Conservation (phyloP, 2,329 filamentous ascomycete species). For the Ceratocystis colombiana region DNA sequence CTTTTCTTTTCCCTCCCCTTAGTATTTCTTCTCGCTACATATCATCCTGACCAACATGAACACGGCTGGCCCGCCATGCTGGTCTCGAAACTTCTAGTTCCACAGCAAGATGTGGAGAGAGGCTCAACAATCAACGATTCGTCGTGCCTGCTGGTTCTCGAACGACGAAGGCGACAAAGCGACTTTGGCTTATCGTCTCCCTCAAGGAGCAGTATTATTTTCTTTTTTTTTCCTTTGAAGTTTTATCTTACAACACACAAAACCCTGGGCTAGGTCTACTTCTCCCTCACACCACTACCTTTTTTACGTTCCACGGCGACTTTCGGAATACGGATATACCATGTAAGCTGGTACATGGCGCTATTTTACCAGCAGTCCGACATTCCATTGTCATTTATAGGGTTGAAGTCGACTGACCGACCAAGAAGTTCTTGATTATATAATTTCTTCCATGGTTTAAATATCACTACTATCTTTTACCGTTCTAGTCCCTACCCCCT, state of each 20-base stretch:
- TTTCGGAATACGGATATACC: background rate
- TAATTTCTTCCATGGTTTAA: conserved; percentile 7
- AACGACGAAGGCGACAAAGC: background rate
- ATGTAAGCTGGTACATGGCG: background rate
- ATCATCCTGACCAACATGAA: conserved; percentile 1
- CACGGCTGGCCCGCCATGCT: conserved; percentile 18
- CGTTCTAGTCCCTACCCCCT: background rate
- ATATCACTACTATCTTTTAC: conserved; percentile 3
- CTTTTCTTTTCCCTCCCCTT: background rate
- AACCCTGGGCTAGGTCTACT: background rate
- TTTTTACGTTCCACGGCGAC: background rate
- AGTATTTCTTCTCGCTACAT: conserved; percentile 10
- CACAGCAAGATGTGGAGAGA: background rate
- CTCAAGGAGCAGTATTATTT: background rate
- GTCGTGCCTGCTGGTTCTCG: conserved; percentile 2
- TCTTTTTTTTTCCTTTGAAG: background rate
- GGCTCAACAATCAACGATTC: background rate
- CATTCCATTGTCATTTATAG: background rate
- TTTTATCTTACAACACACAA: conserved; percentile 4
- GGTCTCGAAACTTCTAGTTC: background rate
- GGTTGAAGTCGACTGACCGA: background rate
- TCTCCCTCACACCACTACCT: background rate
- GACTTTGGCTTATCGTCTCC: background rate
- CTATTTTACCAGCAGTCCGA: background rate
- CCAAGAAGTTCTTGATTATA: background rate